Conservation (phyloP, 768 basidiomycete genomes). For the Pulveroboletus sp. region DNA sequence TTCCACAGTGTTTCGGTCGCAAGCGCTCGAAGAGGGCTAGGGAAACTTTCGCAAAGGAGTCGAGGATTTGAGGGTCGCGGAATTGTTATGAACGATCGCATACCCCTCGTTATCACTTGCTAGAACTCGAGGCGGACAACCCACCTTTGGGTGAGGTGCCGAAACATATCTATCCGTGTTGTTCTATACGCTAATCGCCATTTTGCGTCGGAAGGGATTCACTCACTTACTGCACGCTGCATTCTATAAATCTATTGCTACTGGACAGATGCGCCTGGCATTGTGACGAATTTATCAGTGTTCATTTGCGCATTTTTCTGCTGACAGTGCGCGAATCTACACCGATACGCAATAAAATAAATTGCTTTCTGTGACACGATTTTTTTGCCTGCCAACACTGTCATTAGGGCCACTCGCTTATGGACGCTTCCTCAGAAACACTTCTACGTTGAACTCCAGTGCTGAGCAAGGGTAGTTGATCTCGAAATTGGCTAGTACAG, state of each 20-base stretch:
- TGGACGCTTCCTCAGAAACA: conserved; percentile 68
- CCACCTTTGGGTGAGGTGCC: not conserved
- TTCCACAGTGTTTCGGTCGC: conserved; percentile 38
- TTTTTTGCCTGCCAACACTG: not conserved
- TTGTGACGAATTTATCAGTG: not conserved
- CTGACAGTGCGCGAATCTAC: conserved; percentile 1
- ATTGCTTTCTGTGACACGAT: not conserved
- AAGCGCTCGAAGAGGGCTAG: conserved; percentile 40
- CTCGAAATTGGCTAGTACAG: conserved; percentile 89
- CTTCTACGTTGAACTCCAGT: conserved; percentile 90
- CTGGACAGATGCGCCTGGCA: not conserved
- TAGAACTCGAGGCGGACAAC: not conserved
- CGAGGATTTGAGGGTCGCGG: conserved; percentile 58
- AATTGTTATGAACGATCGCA: conserved; percentile 44
- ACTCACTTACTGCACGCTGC: conserved; percentile 7
- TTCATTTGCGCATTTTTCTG: not conserved
- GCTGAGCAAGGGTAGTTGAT: conserved; percentile 92
- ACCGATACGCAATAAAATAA: not conserved
- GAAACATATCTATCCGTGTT: conserved; percentile 5
- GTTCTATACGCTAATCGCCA: conserved; percentile 22
- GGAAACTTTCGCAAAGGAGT: conserved; percentile 49
- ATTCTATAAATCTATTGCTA: conserved; percentile 7
- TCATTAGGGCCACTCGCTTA: conserved; percentile 1
- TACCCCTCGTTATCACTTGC: conserved; percentile 3
- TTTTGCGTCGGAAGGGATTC: not conserved